Percentiles rank a stretch among this genome's conserved stretches.
phyloP scores from a whole-genome alignment of 1,284 basidiomycete species.

The Serendipita sp. region DNA sequence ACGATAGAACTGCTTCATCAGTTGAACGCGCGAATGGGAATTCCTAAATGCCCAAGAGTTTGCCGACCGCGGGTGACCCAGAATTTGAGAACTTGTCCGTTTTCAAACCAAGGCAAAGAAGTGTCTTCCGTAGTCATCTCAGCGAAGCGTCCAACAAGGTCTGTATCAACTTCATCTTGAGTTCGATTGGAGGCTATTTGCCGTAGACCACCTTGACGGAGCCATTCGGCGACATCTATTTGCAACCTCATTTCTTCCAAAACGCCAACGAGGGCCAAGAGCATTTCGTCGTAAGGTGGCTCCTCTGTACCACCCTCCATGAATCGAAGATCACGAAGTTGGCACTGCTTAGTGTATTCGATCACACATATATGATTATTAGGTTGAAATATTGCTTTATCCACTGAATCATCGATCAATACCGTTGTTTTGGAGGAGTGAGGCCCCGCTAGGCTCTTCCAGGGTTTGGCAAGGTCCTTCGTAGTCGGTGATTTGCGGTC shows the following conservation, averaged over 20 bases:
- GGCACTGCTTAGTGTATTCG: conserved; percentile 44
- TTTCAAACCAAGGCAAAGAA: not conserved
- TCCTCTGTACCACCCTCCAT: not conserved
- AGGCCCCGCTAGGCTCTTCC: conserved; percentile 27
- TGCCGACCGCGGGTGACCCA: not conserved
- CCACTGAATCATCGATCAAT: conserved; percentile 67
- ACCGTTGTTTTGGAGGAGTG: conserved; percentile 58
- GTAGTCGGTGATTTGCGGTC: conserved; percentile 48
- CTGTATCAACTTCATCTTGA: not conserved
- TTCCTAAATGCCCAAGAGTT: not conserved
- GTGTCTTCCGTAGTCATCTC: no score
- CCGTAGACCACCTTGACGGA: conserved; percentile 37
- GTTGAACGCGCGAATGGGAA: not conserved
- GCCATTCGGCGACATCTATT: conserved; percentile 55
- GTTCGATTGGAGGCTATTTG: not conserved
- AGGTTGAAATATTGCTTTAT: conserved; percentile 66
- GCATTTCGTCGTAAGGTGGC: conserved; percentile 34
- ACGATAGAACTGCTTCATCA: no score
- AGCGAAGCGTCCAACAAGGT: no score
- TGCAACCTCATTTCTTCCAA: conserved; percentile 45
- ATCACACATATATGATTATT: conserved; percentile 64
- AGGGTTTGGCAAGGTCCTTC: conserved; percentile 66
- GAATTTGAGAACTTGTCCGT: not conserved
- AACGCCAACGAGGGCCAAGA: conserved; percentile 57
- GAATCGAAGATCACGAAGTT: conserved; percentile 28